A percentile compares a stretch with the other conserved stretches of the same genome.
phyloP scores from a whole-genome alignment of 1,284 basidiomycete species.

The Apiotrichum laibachii region DNA sequence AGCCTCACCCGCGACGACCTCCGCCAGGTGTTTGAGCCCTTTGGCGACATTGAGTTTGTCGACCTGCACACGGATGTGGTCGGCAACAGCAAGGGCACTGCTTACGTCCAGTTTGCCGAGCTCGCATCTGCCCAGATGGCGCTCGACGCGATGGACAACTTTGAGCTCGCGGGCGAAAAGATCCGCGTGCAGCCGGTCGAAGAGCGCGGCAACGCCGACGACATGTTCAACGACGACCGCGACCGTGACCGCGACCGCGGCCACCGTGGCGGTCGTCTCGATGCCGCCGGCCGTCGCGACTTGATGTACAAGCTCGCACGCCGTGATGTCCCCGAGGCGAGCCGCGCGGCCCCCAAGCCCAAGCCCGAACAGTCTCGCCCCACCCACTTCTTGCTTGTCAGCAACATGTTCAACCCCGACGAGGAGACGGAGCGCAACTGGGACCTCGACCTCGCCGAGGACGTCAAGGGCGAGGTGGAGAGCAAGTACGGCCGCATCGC shows the following conservation, averaged over 20 bases:
- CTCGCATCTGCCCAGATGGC: slow-evolving; percentile 92
- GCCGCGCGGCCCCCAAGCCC: slow-evolving; percentile 51
- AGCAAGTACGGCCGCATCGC: slow-evolving; percentile 82
- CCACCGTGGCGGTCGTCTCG: slow-evolving; percentile 62
- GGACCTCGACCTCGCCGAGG: slow-evolving; percentile 93
- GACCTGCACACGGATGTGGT: slow-evolving; percentile 82
- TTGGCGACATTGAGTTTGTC: slow-evolving; percentile 95
- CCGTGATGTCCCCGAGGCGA: slow-evolving; percentile 34
- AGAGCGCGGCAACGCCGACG: slow-evolving; percentile 58
- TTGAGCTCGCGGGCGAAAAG: slow-evolving; percentile 89
- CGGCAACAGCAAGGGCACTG: slow-evolving; percentile 74
- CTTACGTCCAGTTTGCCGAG: slow-evolving; percentile 94
- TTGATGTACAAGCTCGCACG: slow-evolving; percentile 99
- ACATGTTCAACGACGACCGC: slow-evolving; percentile 9
- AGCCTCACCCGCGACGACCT: slow-evolving; percentile 94
- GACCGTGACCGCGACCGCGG: no score
- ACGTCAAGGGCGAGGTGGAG: slow-evolving; percentile 92
- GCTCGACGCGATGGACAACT: slow-evolving; percentile 96
- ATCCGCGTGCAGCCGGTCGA: slow-evolving; percentile 86
- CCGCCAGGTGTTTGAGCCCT: slow-evolving; percentile 97
- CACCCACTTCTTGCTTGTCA: slow-evolving; percentile 78
- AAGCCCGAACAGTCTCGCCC: slow-evolving; percentile 62
- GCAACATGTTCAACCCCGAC: slow-evolving; percentile 96
- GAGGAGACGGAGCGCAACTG: slow-evolving; percentile 96
- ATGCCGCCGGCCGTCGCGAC: slow-evolving; percentile 90